Base-by-base conservation (phyloP, 257 asterid species). In the Lycium ferocissimum region DNA sequence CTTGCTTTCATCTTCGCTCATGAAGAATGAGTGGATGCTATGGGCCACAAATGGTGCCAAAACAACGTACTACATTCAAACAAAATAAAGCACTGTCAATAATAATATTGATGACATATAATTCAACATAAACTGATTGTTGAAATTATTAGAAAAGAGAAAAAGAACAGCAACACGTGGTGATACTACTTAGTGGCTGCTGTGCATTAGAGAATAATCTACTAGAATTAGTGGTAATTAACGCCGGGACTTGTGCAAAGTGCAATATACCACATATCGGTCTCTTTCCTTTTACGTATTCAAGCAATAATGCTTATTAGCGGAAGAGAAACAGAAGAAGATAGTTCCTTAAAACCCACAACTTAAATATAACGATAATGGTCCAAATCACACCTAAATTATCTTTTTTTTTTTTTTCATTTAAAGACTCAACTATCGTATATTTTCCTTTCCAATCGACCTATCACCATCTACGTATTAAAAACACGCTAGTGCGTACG, bases 11-110 rank as follows among this genome's bases (percentile, higher is more conserved):
- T 87, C 92, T 69, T 89, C 89, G 37, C 45, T 75, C 53, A 9
- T 75, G 38, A 90, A 0, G 85, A 73, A 91, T 13, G 93, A 58
- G 83, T 93, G 85, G 12, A 94, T 88, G 40, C 90, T 35, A 17
- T 89, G 92, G 33, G 83, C 63, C 53, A 59, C 97, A 90, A 90
- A 93, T 0, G 99, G 97, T 71, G 95, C 97, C 90, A 94, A 58
- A 0, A 94, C 93, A 84, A 91, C 83, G 20, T 95, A 92, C 99
- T 95, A 49, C 79, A 75, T 33, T 26, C 45, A 33, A 61, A 71
- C 15, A 9, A 40, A 65, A 57, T 15, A 13, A 37, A 82, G 79
- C 62, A 49, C 17, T n/a, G 56, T 4, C 61, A 43, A 4, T 20
- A 38, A 59, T 51, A 43, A 22, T 20, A 10, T 5, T 4, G 5